Evolutionary conservation across 768 basidiomycete species (phyloP).

Genomic region (Tulasnella sp.): DNA sequence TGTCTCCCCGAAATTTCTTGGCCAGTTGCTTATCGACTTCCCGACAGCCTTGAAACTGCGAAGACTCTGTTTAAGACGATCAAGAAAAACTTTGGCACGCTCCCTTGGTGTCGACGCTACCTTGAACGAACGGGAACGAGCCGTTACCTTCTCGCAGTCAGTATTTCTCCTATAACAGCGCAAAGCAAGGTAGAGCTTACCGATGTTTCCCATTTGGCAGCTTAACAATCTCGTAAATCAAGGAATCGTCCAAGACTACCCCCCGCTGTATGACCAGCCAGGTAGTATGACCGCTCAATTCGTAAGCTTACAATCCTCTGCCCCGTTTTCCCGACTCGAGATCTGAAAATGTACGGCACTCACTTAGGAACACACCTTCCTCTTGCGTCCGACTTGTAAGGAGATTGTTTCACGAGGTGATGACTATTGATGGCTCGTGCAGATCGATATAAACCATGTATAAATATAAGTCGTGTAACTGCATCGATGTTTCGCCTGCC

Average conservation of each 20-base stretch:
- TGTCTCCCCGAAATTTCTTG: background rate
- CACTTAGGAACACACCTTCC: slow-evolving; percentile 74
- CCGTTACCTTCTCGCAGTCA: slow-evolving; percentile 85
- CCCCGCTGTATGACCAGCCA: slow-evolving; percentile 78
- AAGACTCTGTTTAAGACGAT: slow-evolving; percentile 84
- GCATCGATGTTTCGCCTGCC: background rate
- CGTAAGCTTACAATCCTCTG: slow-evolving; percentile 43
- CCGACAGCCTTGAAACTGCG: slow-evolving; percentile 67
- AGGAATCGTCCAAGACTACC: slow-evolving; percentile 88
- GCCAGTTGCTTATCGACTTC: slow-evolving; percentile 27
- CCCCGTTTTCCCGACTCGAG: background rate
- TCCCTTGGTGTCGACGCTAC: slow-evolving; percentile 94
- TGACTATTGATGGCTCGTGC: slow-evolving; percentile 15
- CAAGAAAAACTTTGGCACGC: slow-evolving; percentile 87
- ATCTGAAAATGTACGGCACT: background rate
- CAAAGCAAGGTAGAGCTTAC: background rate
- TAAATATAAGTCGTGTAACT: background rate
- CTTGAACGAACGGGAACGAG: slow-evolving; percentile 89
- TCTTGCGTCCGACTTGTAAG: slow-evolving; percentile 64
- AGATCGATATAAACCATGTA: background rate
- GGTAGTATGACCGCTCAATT: slow-evolving; percentile 95
- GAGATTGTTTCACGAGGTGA: slow-evolving; percentile 28
- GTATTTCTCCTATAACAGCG: slow-evolving; percentile 31
- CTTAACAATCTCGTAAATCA: slow-evolving; percentile 85
- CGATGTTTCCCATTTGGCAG: slow-evolving; percentile 42